Percentiles rank a stretch among this genome's conserved stretches.
phyloP scores from a whole-genome alignment of 108 stramenopile species.

The Nannochloropsis gaditana region DNA sequence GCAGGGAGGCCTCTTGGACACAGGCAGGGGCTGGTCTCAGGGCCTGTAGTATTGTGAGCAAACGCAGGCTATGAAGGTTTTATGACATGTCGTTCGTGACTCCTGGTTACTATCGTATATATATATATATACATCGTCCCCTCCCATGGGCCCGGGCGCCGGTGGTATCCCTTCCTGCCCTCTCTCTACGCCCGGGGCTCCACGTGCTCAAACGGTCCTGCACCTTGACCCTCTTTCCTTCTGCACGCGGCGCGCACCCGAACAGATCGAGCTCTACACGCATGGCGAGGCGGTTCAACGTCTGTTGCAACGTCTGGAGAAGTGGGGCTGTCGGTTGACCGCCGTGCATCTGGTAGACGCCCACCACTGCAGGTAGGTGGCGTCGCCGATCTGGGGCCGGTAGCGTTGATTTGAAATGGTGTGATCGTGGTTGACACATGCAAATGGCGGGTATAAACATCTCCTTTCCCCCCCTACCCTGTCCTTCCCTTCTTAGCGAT shows the following conservation, averaged over 20 bases:
- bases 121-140: too few relatives aligned
- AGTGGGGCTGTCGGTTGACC: constrained; percentile 72
- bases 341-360: constrained; percentile 93
- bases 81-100: neutral
- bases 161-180: neutral
- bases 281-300: constrained; percentile 67
- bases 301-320: constrained; percentile 62
- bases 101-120: too few relatives aligned
- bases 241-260: neutral
- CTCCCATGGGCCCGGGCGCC: too few relatives aligned
- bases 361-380: constrained; percentile 68
- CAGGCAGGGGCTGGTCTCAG: too few relatives aligned
- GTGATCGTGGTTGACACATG: too few relatives aligned
- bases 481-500: constrained; percentile 28
- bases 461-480: neutral
- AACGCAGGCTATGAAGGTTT: neutral
- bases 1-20: too few relatives aligned
- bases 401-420: too few relatives aligned
- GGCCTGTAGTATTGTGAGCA: neutral
- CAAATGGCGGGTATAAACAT: too few relatives aligned
- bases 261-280: constrained; percentile 81
- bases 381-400: neutral
- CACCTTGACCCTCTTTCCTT: neutral
- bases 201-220: neutral
- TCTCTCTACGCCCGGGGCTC: neutral